Evolutionary conservation across 305 asterid genomes (phyloP).

Genomic region (Fraxinus latifolia): DNA sequence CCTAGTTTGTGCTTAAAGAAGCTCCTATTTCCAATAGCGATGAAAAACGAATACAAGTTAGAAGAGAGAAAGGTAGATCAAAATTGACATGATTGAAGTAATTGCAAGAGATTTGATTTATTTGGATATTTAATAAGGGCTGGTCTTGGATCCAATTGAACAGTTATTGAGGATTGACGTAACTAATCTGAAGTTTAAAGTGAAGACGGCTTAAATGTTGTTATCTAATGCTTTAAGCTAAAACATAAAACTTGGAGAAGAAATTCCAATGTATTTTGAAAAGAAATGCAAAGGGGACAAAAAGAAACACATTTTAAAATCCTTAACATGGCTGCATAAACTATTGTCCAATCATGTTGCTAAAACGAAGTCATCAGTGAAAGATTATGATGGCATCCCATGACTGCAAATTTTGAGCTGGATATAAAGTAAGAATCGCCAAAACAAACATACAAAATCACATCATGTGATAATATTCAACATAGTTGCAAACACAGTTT

Average conservation of each 20-base stretch:
- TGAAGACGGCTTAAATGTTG: background rate
- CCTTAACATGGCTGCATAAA: conserved; percentile 2
- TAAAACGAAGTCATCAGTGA: background rate
- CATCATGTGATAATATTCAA: background rate
- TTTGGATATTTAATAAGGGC: background rate
- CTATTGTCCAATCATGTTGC: background rate
- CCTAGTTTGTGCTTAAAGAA: background rate
- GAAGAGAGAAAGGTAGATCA: background rate
- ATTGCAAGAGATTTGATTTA: background rate
- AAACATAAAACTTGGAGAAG: background rate
- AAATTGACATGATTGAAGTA: background rate
- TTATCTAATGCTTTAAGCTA: background rate
- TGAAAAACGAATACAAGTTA: background rate
- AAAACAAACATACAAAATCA: background rate
- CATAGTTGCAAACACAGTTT: background rate
- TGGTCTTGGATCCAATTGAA: background rate
- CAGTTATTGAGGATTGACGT: background rate
- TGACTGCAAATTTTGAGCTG: background rate
- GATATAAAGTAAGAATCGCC: background rate
- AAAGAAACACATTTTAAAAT: background rate
- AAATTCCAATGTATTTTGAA: background rate
- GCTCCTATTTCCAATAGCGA: background rate
- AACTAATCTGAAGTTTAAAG: background rate
- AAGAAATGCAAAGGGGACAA: background rate
- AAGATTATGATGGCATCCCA: background rate